Percentiles rank a stretch among this genome's conserved stretches.
These are phyloP conservation scores for Naganishia kalamii DNA, from an alignment of 768 basidiomycete species.

Conservation along the genomic window DNA sequence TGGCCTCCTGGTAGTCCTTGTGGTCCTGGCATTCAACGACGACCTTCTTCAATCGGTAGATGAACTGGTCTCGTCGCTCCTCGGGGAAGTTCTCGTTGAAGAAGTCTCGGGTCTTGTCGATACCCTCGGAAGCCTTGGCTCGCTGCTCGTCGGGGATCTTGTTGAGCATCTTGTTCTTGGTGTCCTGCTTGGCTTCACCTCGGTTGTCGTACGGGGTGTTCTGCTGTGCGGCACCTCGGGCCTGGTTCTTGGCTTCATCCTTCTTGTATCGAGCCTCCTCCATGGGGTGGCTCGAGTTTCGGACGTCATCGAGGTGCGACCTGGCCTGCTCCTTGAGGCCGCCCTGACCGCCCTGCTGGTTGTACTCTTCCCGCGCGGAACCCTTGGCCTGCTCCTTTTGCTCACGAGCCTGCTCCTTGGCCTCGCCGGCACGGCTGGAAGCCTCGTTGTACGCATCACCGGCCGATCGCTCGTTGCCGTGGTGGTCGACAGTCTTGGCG, in stretches of 20 bases:
- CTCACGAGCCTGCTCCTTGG: conserved; percentile 32
- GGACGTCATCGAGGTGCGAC: conserved; percentile 40
- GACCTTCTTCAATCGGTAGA: conserved; percentile 88
- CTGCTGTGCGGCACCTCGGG: conserved; percentile 25
- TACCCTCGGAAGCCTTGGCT: conserved; percentile 53
- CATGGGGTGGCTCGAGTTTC: conserved; percentile 34
- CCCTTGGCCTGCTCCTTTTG: conserved; percentile 34
- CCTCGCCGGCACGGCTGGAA: conserved; percentile 41
- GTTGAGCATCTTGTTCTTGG: conserved; percentile 49
- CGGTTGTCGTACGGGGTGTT: conserved; percentile 31
- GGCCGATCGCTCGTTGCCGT: conserved; percentile 45
- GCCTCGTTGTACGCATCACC: conserved; percentile 39
- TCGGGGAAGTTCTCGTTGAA: conserved; percentile 79
- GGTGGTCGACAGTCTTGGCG: conserved; percentile 46
- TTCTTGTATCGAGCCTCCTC: conserved; percentile 40
- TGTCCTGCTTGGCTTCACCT: conserved; percentile 30
- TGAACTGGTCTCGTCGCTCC: conserved; percentile 84
- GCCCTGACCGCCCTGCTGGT: conserved; percentile 24
- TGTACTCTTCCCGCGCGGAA: conserved; percentile 30
- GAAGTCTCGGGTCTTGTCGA: conserved; percentile 61
- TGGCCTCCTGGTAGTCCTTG: conserved; percentile 71
- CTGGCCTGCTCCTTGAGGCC: conserved; percentile 33
- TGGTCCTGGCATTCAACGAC: conserved; percentile 90
- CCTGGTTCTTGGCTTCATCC: conserved; percentile 33
- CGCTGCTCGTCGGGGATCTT: conserved; percentile 66